phyloP scores from a whole-genome alignment of 306 rosid genomes.

The Trifolium subterraneum region DNA sequence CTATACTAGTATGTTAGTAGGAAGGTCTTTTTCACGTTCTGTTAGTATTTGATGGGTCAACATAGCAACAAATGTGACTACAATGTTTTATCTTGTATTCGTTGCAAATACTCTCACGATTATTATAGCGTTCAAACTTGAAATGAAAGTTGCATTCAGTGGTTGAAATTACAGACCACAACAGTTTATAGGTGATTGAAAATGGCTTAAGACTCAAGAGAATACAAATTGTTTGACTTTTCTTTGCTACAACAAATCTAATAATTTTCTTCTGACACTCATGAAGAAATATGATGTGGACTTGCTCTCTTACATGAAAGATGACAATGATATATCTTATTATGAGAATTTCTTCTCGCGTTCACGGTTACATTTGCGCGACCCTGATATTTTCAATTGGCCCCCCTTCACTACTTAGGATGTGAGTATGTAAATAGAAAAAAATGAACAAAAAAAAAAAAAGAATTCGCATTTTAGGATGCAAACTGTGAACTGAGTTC shows the following conservation, averaged over 20 bases:
- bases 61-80: slow-evolving; percentile 26
- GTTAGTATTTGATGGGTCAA: slow-evolving; percentile 46
- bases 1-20: slow-evolving; percentile 39
- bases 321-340: too few species aligned
- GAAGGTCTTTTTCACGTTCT: slow-evolving; percentile 44
- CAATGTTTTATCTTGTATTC: slow-evolving; percentile 34
- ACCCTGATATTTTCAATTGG: too few species aligned
- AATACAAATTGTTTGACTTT: not conserved
- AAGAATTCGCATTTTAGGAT: too few species aligned
- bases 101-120: not conserved
- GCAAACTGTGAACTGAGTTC: too few species aligned
- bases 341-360: too few species aligned
- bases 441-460: too few species aligned
- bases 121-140: slow-evolving; percentile 27
- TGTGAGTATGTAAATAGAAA: too few species aligned
- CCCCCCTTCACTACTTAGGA: too few species aligned
- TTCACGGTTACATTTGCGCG: too few species aligned
- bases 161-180: slow-evolving; percentile 19
- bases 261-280: slow-evolving; percentile 31
- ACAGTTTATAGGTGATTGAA: slow-evolving; percentile 31
- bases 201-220: not conserved
- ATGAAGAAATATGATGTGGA: slow-evolving; percentile 9
- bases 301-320: slow-evolving; percentile 41
- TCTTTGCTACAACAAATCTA: not conserved
- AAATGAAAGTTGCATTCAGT: slow-evolving; percentile 17